Base-by-base conservation (phyloP, 441 rosid species). In the Mallotus repandus region DNA sequence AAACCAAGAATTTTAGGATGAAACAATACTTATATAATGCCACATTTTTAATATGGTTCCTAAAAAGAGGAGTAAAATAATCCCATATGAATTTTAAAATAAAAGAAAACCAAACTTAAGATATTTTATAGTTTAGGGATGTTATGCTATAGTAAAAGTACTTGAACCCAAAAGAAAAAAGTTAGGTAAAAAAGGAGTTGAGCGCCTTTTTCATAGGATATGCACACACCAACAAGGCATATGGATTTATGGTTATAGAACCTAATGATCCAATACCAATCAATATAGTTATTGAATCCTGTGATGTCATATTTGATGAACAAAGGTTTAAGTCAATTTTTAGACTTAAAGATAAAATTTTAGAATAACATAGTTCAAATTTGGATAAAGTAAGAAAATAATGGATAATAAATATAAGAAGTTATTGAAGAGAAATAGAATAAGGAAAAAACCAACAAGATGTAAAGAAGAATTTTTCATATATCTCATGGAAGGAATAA, bases 21-120 rank as follows among this genome's bases (percentile, higher is more conserved):
- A 60, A 14, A 11, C 64, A n/a, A 12, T 32, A 9, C 19, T 29
- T 12, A 60, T 10, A 70, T 79, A 75, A 70, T 67, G 76, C 48
- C 50, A 82, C 77, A 76, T 84, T 77, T 71, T 75, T 66, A 80
- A 76, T 63, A 10, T 29, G 11, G 68, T 41, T 29, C 14, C 22
- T 25, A 70, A 60, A 53, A 43, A 13, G 58, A 64, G 35, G 13
- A 50, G 15, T 1, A 69, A 53, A 15, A 56, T 1, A 10, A 13
- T 11, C 13, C 9, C 10, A 6, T 60, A 32, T 60, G 64, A 60
- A 7, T 25, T 58, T 4, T 25, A 7, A 38, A 55, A 55, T 55
- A n/a, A 19, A 55, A 6, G 18, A 25, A 58, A 58, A 1, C 18
- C 41, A 1, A 22, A 58, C 7, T 0, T 58, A 1, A 12, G 4